phyloP scores from a whole-genome alignment of 2,329 filamentous ascomycete species.

The Aureobasidium sp. region DNA sequence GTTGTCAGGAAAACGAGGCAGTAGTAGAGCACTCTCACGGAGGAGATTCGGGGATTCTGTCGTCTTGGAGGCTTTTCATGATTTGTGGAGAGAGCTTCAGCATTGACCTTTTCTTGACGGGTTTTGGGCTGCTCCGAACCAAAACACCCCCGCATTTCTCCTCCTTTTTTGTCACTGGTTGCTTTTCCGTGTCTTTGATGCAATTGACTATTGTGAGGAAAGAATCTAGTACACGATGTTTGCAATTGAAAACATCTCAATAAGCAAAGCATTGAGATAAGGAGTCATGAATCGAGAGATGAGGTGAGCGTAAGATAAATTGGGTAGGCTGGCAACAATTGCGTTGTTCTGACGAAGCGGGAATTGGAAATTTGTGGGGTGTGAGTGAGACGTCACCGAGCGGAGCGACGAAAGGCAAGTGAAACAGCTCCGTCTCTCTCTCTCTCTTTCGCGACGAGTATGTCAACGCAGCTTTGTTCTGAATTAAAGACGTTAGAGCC shows the following conservation, averaged over 20 bases:
- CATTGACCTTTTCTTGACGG: not conserved
- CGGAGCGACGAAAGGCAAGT: not conserved
- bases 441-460: not conserved
- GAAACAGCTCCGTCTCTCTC: not conserved
- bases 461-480: not conserved
- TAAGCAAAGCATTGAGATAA: no score
- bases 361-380: not conserved
- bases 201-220: no score
- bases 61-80: not conserved
- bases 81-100: slow-evolving; percentile 7
- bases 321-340: not conserved
- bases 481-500: not conserved
- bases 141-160: not conserved
- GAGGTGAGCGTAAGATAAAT: not conserved
- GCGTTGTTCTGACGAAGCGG: slow-evolving; percentile 3
- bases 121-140: not conserved
- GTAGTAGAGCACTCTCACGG: not conserved
- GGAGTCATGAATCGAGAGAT: no score
- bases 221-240: not conserved
- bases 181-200: not conserved
- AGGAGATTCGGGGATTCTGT: not conserved
- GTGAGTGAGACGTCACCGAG: not conserved
- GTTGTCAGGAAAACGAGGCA: no score
- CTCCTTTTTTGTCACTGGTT: not conserved
- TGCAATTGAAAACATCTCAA: no score